Conservation (phyloP, 345 rosid genomes). For the Sisymbrium altissimum region DNA sequence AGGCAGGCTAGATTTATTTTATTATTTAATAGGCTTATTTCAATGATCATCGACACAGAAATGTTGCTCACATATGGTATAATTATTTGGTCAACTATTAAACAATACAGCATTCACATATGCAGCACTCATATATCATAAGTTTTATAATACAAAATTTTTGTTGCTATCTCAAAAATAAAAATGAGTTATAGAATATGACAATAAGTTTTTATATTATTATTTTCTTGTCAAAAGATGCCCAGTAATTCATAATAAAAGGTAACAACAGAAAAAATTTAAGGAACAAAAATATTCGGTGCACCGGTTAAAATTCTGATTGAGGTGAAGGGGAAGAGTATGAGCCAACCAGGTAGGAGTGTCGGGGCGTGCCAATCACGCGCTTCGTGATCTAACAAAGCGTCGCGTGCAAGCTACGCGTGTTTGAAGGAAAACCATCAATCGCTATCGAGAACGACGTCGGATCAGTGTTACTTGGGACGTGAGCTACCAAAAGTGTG, state of each 20-base stretch:
- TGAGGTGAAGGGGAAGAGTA: not conserved
- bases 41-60: not conserved
- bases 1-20: not conserved
- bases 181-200: not conserved
- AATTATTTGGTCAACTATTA: not conserved
- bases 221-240: not conserved
- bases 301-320: not conserved
- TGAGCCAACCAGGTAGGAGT: not conserved
- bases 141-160: not conserved
- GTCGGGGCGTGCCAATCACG: slow-evolving; percentile 12
- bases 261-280: not conserved
- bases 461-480: slow-evolving; percentile 27
- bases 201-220: no score
- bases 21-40: not conserved
- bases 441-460: slow-evolving; percentile 24
- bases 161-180: not conserved
- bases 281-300: not conserved
- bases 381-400: not conserved
- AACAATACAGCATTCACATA: not conserved
- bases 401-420: slow-evolving; percentile 31
- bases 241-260: no score
- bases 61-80: not conserved
- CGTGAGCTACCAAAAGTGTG: slow-evolving; percentile 13
- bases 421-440: slow-evolving; percentile 5
- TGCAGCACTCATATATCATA: no score